Evolutionary conservation across 495 filamentous ascomycete genomes (phyloP).

Genomic region (Articulospora tetracladia): DNA sequence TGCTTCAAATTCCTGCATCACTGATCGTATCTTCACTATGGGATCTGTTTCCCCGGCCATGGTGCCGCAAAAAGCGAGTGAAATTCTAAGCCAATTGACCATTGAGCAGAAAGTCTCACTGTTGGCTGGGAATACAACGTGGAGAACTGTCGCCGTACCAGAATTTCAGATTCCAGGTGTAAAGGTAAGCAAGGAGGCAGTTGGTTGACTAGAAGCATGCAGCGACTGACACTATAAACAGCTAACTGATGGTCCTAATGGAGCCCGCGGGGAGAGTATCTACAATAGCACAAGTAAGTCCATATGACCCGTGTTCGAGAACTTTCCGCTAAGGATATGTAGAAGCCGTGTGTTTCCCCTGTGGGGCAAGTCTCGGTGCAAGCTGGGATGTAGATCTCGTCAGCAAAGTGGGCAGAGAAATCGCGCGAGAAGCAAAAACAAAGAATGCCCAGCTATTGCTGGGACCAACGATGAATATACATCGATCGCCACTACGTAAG

Average conservation of each 20-base stretch:
- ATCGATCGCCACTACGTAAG: constrained; percentile 74
- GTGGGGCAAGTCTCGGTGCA: constrained; percentile 70
- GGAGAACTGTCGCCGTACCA: constrained; percentile 67
- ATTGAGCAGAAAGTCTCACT: constrained; percentile 62
- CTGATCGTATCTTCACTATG: too few relatives aligned
- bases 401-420: constrained; percentile 58
- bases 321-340: constrained; percentile 6
- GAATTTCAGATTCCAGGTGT: constrained; percentile 66
- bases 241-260: constrained; percentile 83
- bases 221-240: too few relatives aligned
- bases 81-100: too few relatives aligned
- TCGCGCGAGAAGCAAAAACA: constrained; percentile 68
- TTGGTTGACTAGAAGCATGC: too few relatives aligned
- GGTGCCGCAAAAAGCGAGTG: too few relatives aligned
- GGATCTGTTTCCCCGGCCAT: too few relatives aligned
- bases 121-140: constrained; percentile 67
- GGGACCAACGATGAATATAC: constrained; percentile 79
- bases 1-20: too few relatives aligned
- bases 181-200: constrained; percentile 66
- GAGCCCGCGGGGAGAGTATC: constrained; percentile 67
- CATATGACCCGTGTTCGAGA: constrained; percentile 34
- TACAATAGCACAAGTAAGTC: constrained; percentile 60
- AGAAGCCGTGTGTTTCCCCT: constrained; percentile 72
- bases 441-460: constrained; percentile 72
- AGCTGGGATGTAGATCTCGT: constrained; percentile 75